Percentiles rank a stretch among this genome's conserved stretches.
These are phyloP conservation scores for Plasmodium sp. DNA, from an alignment of 169 alveolate genomes.

Conservation along the genomic window DNA sequence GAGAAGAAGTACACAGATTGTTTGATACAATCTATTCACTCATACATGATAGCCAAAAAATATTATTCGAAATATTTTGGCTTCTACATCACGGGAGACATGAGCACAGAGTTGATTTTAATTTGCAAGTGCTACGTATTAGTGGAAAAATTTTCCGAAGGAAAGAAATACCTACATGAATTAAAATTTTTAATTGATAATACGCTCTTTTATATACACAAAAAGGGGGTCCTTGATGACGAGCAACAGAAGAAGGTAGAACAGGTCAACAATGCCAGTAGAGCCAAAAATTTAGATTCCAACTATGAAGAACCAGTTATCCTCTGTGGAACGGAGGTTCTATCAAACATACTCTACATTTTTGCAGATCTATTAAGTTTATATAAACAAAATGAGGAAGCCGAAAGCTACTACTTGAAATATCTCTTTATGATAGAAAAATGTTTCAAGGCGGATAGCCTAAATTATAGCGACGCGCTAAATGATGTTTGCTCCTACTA, in stretches of 20 bases:
- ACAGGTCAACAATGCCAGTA: background rate
- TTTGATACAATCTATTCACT: constrained; percentile 78
- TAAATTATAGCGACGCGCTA: constrained; percentile 80
- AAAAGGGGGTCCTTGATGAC: constrained; percentile 50
- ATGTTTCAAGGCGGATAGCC: constrained; percentile 40
- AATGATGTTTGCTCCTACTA: constrained; percentile 81
- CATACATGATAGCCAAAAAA: constrained; percentile 78
- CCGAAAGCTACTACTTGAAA: constrained; percentile 74
- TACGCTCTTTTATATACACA: constrained; percentile 81
- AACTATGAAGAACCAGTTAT: constrained; percentile 77
- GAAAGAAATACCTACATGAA: constrained; percentile 83
- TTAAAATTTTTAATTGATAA: constrained; percentile 86
- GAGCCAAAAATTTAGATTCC: constrained; percentile 10
- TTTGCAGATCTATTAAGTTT: constrained; percentile 76
- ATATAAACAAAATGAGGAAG: constrained; percentile 77
- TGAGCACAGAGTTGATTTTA: constrained; percentile 88
- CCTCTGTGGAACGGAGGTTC: constrained; percentile 76
- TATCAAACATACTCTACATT: constrained; percentile 77
- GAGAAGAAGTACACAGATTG: constrained; percentile 79
- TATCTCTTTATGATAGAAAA: constrained; percentile 47
- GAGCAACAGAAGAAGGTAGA: constrained; percentile 20
- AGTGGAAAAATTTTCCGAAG: constrained; percentile 82
- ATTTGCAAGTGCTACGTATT: constrained; percentile 88
- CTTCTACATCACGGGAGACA: constrained; percentile 81
- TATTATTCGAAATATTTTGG: constrained; percentile 78